Base-by-base conservation (phyloP, 352 stramenopile species). In the Phytophthora lateralis region DNA sequence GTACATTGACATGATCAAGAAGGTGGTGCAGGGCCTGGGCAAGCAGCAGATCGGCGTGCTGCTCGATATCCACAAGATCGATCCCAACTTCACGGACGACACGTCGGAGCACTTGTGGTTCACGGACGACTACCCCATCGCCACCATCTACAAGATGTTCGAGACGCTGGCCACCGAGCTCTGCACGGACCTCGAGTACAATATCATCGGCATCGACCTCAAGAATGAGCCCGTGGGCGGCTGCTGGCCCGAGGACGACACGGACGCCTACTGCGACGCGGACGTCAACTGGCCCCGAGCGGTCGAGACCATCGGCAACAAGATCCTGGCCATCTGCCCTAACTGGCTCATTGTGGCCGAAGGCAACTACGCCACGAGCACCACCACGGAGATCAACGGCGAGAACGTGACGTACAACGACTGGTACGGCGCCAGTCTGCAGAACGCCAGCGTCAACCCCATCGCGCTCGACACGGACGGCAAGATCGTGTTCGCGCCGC, bases 1-100 rank as follows among this genome's bases (percentile, higher is more conserved):
- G 37, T 94, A 94, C 69, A 89, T 88, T 24, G 76, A 89, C 48
- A 92, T 94, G 85, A 92, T 94, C 69, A 88, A 89, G 63, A 85
- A 85, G 48, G 71, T 94, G 35, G 78, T 94, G n/a, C 81, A 92
- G 49, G 85, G 81, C 2, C 78, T 94, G 8, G 85, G 81, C 12
- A 89, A 90, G 63, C 61, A 91, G 61, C 79, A 91, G 53, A 91
- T 94, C 57, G 83, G 78, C 6, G 85, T 94, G 56, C 59, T 94
- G 50, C 72, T 94, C 10, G 85, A 94, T 49, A 87, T 94, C 45
- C 85, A 94, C 74, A 92, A 92, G 63, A 89, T 94, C 50, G 81
- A 94, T 58, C 85, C 85, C 1, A 76, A 73, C 47, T 90, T 86
- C 58, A 90, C 67, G 27, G 67, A 70, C n/a, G 75, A 83, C 21